A percentile compares a stretch with the other conserved stretches of the same genome.
phyloP scores from a whole-genome alignment of 2,329 filamentous ascomycete species.

The Karstenula rhodostoma region DNA sequence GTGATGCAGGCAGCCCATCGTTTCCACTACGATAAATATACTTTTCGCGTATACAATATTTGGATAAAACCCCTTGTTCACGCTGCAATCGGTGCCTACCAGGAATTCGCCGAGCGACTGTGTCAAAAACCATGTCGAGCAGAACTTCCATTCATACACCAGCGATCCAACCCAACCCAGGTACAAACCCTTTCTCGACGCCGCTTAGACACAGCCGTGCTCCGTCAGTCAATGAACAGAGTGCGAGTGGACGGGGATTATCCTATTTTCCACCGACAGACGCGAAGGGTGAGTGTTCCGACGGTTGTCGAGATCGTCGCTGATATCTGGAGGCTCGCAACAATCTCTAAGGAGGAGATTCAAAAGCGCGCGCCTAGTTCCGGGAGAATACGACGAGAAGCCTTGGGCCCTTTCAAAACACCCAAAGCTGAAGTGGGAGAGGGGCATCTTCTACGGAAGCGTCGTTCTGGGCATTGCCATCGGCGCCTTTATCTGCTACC shows the following conservation, averaged over 20 bases:
- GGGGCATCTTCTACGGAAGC: conserved; percentile 31
- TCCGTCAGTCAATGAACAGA: conserved; percentile 26
- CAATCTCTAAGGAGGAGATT: conserved; percentile 28
- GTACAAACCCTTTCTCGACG: conserved; percentile 34
- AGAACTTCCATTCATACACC: conserved; percentile 30
- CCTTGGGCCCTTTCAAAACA: conserved; percentile 31
- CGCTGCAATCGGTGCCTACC: neutral
- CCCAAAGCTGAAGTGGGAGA: conserved; percentile 31
- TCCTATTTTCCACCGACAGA: conserved; percentile 25
- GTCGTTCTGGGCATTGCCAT: conserved; percentile 27
- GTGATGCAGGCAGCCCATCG: conserved; percentile 16
- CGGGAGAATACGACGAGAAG: conserved; percentile 33
- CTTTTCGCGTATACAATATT: conserved; percentile 13
- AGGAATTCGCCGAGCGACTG: neutral
- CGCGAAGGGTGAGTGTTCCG: conserved; percentile 8
- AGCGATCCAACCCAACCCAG: conserved; percentile 20
- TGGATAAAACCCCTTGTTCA: conserved; percentile 14
- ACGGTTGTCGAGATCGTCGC: neutral
- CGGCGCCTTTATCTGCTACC: conserved; percentile 33
- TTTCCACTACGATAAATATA: neutral
- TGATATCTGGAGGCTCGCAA: conserved; percentile 13
- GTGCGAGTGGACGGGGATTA: conserved; percentile 18
- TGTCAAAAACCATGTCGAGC: conserved; percentile 26
- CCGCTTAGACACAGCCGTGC: conserved; percentile 31
- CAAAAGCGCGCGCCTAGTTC: conserved; percentile 29